Evolutionary conservation across 192 early-diverging fungal species (phyloP).

Genomic region (Nowakowskiella sp.): DNA sequence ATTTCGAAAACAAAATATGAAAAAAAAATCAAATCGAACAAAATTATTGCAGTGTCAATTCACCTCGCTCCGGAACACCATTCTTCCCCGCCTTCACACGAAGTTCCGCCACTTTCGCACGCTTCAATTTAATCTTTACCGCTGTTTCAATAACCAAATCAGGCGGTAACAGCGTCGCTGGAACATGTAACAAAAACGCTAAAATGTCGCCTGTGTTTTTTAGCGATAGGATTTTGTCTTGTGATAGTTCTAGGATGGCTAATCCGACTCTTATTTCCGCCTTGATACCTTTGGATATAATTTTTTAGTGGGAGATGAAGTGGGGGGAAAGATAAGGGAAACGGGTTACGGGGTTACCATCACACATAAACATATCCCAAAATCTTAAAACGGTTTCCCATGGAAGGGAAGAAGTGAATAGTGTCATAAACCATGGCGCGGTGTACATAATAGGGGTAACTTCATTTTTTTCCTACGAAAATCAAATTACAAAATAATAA

Average conservation of each 20-base stretch:
- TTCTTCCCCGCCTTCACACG: slow-evolving; percentile 1
- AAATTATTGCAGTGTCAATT: slow-evolving; percentile 3
- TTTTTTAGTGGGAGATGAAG: slow-evolving; percentile 3
- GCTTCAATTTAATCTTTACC: slow-evolving; percentile 54
- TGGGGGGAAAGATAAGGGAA: background rate
- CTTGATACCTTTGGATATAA: slow-evolving; percentile 57
- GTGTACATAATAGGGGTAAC: slow-evolving; percentile 83
- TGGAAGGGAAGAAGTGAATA: slow-evolving; percentile 78
- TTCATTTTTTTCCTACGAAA: slow-evolving; percentile 52
- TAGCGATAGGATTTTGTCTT: slow-evolving; percentile 25
- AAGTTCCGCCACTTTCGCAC: slow-evolving; percentile 14
- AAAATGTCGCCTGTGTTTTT: slow-evolving; percentile 65
- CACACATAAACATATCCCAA: slow-evolving; percentile 87
- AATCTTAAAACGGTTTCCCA: slow-evolving; percentile 82
- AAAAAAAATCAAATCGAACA: too few species aligned
- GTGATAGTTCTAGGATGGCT: slow-evolving; percentile 51
- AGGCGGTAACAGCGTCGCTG: slow-evolving; percentile 49
- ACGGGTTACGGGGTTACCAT: slow-evolving; percentile 42
- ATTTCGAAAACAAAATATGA: too few species aligned
- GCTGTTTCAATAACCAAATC: slow-evolving; percentile 63
- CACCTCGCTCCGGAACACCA: slow-evolving; percentile 15
- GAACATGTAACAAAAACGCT: slow-evolving; percentile 71
- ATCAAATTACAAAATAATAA: background rate
- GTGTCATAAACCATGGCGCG: slow-evolving; percentile 89
- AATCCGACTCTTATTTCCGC: slow-evolving; percentile 74